Base-by-base conservation (phyloP, 2,329 filamentous ascomycete genomes). In the Dothistroma septosporum region DNA sequence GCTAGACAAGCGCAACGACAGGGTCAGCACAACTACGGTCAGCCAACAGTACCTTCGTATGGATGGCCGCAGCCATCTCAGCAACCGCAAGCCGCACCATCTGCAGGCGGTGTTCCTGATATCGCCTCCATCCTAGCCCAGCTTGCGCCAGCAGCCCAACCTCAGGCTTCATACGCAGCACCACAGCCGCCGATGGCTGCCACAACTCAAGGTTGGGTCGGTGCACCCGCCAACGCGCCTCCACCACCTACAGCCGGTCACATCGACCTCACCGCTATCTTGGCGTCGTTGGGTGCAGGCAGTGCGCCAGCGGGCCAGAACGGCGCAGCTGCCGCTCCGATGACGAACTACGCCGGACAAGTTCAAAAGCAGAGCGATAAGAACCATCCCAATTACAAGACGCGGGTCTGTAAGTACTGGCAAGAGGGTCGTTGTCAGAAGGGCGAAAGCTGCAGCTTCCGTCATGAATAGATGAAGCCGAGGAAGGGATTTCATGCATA, bases 361-460 rank as follows among this genome's bases (percentile, higher is more conserved):
- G 53, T 41, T 44, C 60, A 66, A 54, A 67, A 69, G 55, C 67
- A 64, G 58, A 62, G 60, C 50, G 44, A 48, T 48, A 32, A 61
- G 58, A 53, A 47, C 53, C 61, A 57, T 24, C 68, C 66, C 9
- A 63, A 66, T 35, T 74, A 70, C 64, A 70, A 71, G 66, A 74
- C 69, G 4, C 69, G 70, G 58, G 71, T 77, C 10, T 85, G 83
- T 71, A 77, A 78, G 60, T 85, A 80, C 70, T 85, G 78, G 78
- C 74, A 78, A 37, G 77, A 82, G 61, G 82, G 82, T 12, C 80
- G 78, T 66, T 84, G 82, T 68, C 74, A 77, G 59, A 84, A 84
- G 66, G 72, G 72, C 1, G 69, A 69, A 21, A 64, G 59, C 31
- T 74, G 72, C 60, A 71, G 64, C 53, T 74, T 69, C 62, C 31